Base-by-base conservation (phyloP, 2,329 filamentous ascomycete genomes). In the Cercospora sojina region DNA sequence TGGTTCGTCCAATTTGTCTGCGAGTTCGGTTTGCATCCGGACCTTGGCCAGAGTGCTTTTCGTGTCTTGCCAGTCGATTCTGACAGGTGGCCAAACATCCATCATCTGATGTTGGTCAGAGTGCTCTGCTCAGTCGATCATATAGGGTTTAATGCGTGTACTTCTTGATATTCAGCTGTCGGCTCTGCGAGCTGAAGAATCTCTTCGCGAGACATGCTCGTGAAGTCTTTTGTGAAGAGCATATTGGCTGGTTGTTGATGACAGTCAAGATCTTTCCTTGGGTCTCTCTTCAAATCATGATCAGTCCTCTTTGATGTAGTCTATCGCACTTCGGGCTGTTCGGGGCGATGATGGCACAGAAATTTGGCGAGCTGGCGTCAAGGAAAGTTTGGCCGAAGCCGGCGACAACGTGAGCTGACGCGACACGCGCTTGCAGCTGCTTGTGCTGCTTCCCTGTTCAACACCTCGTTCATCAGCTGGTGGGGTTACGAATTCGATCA, bases 141-240 rank as follows among this genome's bases (percentile, higher is more conserved):
- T 43, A 18, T 35, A 16, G 18, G 32, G 23, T 51, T 12, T 16
- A 6, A 51, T 35, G 51, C 16, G 16, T 60, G 35, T 65, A 67
- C 68, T 38, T 68, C 67, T 62, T 64, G 57, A 59, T 70, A 70
- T 59, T 65, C 67, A 16, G 59, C 59, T 7, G 67, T 69, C 3
- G 68, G 66, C n/a, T 59, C 66, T 12, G 68, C 68, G 18, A 70
- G 59, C 43, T 64, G 64, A 12, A 64, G 59, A 32, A 70, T 67
- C 31, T 70, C 64, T 47, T 67, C 61, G 31, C 62, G 57, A 38
- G 68, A 67, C 64, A 70, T 66, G 38, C 35, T 64, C 56, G 67
- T 59, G 64, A 70, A 64, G 43, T 70, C 68, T 23, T 66, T 55
- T 12, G 32, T 64, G 59, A 59, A 59, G 27, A 64, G 59, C 62